These are phyloP conservation scores for Boechera retrofracta DNA, from an alignment of 345 rosid genomes.

Conservation along the genomic window DNA sequence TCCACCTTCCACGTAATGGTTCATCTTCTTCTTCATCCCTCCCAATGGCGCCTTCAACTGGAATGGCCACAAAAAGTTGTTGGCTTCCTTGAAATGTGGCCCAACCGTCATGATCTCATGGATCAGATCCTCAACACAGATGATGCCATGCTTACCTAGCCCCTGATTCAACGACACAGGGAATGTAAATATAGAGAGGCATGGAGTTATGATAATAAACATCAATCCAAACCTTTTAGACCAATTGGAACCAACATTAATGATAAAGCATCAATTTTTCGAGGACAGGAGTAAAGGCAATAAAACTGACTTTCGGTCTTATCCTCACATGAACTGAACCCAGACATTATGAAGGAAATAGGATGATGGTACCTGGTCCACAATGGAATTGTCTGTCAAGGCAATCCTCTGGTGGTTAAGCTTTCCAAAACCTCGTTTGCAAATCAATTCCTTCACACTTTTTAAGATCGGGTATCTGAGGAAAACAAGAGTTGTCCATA, in stretches of 20 bases:
- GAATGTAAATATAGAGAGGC: neutral
- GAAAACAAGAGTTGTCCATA: neutral
- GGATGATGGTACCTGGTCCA: constrained; percentile 55
- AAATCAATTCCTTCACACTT: constrained; percentile 72
- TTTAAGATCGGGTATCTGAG: constrained; percentile 70
- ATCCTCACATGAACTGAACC: neutral
- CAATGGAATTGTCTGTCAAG: constrained; percentile 67
- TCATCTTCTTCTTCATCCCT: constrained; percentile 79
- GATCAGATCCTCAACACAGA: constrained; percentile 73
- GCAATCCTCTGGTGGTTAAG: constrained; percentile 60
- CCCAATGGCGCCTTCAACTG: constrained; percentile 76
- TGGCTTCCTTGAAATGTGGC: constrained; percentile 66
- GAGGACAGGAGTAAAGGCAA: neutral
- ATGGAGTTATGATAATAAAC: neutral
- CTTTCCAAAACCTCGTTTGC: constrained; percentile 79
- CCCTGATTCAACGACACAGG: constrained; percentile 44
- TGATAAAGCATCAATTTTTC: neutral
- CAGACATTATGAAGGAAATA: neutral
- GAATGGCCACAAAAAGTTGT: constrained; percentile 79
- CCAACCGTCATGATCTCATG: constrained; percentile 82
- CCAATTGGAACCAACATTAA: neutral
- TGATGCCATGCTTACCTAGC: constrained; percentile 64
- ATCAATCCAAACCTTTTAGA: neutral
- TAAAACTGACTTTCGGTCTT: neutral
- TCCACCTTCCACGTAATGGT: constrained; percentile 77